Evolutionary conservation across 768 basidiomycete genomes (phyloP).

Genomic region (Cystofilobasidium bisporidii): DNA sequence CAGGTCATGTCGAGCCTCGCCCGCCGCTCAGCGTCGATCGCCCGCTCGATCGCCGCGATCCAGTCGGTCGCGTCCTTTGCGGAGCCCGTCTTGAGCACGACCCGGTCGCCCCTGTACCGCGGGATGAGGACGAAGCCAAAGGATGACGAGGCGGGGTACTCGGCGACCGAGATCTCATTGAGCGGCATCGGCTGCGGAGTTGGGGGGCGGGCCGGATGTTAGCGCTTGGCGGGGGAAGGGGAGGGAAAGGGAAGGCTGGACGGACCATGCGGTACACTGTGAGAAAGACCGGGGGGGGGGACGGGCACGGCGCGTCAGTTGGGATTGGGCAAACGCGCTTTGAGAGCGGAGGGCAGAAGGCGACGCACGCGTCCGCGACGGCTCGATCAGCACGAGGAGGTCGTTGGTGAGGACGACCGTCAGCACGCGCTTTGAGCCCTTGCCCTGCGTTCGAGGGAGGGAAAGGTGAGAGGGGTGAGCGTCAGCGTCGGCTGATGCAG

Average conservation of each 20-base stretch:
- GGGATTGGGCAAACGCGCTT: not conserved
- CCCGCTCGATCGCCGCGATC: constrained; percentile 20
- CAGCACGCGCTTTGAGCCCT: constrained; percentile 6
- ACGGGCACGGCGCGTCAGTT: not conserved
- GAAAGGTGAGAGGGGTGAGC: not conserved
- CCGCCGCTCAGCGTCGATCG: constrained; percentile 10
- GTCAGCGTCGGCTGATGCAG: no score
- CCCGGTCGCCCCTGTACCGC: constrained; percentile 11
- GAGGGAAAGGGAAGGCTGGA: no score
- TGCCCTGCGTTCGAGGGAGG: not conserved
- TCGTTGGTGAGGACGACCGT: constrained; percentile 24
- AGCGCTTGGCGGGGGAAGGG: no score
- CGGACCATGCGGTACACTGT: constrained; percentile 11
- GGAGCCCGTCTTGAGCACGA: constrained; percentile 2
- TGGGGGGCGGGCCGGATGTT: not conserved
- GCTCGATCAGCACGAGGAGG: constrained; percentile 7
- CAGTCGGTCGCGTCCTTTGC: constrained; percentile 11
- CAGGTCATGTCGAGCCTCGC: not conserved
- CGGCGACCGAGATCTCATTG: constrained; percentile 10
- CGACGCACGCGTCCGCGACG: not conserved
- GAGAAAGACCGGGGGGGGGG: not conserved
- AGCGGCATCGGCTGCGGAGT: constrained; percentile 14
- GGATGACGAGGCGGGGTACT: not conserved
- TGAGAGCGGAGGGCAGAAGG: no score
- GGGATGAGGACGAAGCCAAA: constrained; percentile 21